Conservation (phyloP, 768 basidiomycete species). For the Lactifluus piperatus region DNA sequence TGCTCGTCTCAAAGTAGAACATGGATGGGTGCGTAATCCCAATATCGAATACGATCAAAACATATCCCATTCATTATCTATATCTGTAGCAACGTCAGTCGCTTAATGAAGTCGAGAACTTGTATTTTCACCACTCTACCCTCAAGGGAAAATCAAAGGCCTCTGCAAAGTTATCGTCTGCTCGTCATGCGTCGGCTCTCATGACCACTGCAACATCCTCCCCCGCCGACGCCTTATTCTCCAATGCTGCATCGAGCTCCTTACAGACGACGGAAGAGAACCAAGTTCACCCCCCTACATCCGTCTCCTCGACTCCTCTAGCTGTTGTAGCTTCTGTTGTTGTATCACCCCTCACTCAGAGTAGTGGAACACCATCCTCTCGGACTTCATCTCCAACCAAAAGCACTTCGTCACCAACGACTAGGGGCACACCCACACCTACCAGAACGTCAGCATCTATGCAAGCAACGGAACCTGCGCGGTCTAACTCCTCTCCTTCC, state of each 20-base stretch:
- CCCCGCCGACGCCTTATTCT: neutral
- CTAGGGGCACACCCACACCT: neutral
- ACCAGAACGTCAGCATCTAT: neutral
- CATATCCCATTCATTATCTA: neutral
- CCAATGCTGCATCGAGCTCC: neutral
- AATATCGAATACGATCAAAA: neutral
- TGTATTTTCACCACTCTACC: constrained; percentile 67
- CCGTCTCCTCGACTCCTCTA: neutral
- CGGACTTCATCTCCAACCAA: neutral
- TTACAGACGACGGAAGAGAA: neutral
- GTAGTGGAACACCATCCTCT: neutral
- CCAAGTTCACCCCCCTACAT: neutral
- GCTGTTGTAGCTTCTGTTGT: neutral
- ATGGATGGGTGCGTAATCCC: constrained; percentile 58
- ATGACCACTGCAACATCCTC: constrained; percentile 5
- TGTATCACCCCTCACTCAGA: neutral
- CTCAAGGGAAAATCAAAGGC: constrained; percentile 23
- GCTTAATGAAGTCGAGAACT: constrained; percentile 70
- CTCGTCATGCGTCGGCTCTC: constrained; percentile 21
- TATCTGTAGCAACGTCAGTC: constrained; percentile 58
- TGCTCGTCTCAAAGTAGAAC: constrained; percentile 65
- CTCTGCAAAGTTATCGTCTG: constrained; percentile 23
- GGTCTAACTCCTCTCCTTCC: neutral
- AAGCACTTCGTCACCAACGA: neutral
- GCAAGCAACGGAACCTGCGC: neutral